These are phyloP conservation scores for Tylopilus intermedius DNA, from an alignment of 768 basidiomycete species.

Conservation along the genomic window DNA sequence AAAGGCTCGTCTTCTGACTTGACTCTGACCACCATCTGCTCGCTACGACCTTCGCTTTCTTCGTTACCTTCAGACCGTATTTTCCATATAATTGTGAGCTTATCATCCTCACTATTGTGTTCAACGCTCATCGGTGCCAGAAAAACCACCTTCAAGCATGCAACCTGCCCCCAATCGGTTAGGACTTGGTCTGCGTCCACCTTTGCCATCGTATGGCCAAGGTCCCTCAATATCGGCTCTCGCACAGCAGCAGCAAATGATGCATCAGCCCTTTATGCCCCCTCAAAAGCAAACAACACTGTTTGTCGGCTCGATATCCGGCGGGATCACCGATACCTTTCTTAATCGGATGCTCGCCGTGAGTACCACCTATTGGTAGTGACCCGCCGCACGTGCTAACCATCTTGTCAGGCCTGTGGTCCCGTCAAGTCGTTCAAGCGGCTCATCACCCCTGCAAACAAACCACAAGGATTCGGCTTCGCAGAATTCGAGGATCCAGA, in stretches of 20 bases:
- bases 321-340: conserved; percentile 81
- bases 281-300: conserved; percentile 73
- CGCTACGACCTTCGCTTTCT: not conserved
- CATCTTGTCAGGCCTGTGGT: conserved; percentile 72
- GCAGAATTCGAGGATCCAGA: conserved; percentile 94
- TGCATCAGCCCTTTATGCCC: conserved; percentile 57
- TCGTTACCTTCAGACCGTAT: not conserved
- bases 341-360: conserved; percentile 76
- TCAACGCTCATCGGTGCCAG: too few species aligned
- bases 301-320: conserved; percentile 94
- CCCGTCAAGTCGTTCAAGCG: conserved; percentile 87
- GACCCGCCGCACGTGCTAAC: not conserved
- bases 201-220: conserved; percentile 84
- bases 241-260: conserved; percentile 73
- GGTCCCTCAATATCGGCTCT: conserved; percentile 89
- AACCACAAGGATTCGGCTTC: conserved; percentile 96
- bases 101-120: too few species aligned
- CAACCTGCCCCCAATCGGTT: conserved; percentile 68
- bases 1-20: not conserved
- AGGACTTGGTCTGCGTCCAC: conserved; percentile 84
- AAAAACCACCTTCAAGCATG: conserved; percentile 33
- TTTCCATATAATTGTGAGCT: conserved; percentile 2
- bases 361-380: conserved; percentile 21
- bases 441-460: conserved; percentile 85
- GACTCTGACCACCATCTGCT: conserved; percentile 3